Evolutionary conservation across 129 eudicot species (phyloP).

Genomic region (Deinandra increscens): DNA sequence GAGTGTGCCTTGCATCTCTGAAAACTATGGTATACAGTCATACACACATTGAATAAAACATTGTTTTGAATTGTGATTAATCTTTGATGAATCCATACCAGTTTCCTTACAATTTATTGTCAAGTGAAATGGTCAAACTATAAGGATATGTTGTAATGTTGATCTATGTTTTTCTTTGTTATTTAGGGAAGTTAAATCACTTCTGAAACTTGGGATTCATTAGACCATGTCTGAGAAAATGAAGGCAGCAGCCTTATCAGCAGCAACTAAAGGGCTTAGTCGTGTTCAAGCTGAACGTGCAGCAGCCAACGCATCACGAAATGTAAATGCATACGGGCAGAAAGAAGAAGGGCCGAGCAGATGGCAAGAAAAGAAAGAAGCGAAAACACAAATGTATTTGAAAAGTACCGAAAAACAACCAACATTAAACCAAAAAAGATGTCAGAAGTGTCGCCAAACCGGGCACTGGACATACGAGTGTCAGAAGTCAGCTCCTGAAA

Average conservation of each 20-base stretch:
- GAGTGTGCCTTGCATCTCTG: too few species aligned
- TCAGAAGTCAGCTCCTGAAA: conserved; percentile 70
- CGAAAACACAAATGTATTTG: conserved; percentile 89
- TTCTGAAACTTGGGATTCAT: conserved; percentile 5
- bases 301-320: conserved; percentile 86
- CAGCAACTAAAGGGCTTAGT: conserved; percentile 91
- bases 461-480: conserved; percentile 99
- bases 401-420: conserved; percentile 95
- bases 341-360: conserved; percentile 99
- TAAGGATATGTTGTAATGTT: not conserved
- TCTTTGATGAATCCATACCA: conserved; percentile 5
- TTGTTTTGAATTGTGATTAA: not conserved
- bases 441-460: conserved; percentile 77
- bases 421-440: conserved; percentile 75
- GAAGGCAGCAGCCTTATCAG: conserved; percentile 87
- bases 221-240: conserved; percentile 54
- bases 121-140: not conserved
- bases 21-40: not conserved
- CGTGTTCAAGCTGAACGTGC: conserved; percentile 99
- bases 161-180: not conserved
- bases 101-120: not conserved
- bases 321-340: conserved; percentile 96
- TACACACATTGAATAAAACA: not conserved
- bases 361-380: conserved; percentile 99
- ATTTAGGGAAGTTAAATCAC: conserved; percentile 3